Evolutionary conservation across 129 eudicot genomes (phyloP).

Genomic region (Daucus carota): DH1_v3.0 NC_030388.2:30704501-30705000

Average conservation of each 20-base stretch:
- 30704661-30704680: not conserved
- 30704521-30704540: not conserved
- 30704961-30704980: too few relatives aligned
- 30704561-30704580: too few relatives aligned
- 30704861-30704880: not conserved
- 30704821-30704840: not conserved
- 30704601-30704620: not conserved
- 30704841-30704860: slow-evolving; percentile 1
- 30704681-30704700: not conserved
- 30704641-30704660: not conserved
- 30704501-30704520: not conserved
- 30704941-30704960: not conserved
- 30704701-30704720: not conserved
- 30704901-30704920: not conserved
- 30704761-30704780: not conserved
- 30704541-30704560: too few relatives aligned
- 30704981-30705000: too few relatives aligned
- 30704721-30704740: not conserved
- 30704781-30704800: not conserved
- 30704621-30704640: not conserved
- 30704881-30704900: not conserved
- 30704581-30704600: not conserved
- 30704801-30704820: not conserved
- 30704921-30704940: not conserved
- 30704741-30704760: not conserved